A percentile compares a stretch with the other conserved stretches of the same genome.
Evolutionary conservation across 805 yeast genomes (phyloP).

Genomic region (Wickerhamomyces ciferrii): DNA sequence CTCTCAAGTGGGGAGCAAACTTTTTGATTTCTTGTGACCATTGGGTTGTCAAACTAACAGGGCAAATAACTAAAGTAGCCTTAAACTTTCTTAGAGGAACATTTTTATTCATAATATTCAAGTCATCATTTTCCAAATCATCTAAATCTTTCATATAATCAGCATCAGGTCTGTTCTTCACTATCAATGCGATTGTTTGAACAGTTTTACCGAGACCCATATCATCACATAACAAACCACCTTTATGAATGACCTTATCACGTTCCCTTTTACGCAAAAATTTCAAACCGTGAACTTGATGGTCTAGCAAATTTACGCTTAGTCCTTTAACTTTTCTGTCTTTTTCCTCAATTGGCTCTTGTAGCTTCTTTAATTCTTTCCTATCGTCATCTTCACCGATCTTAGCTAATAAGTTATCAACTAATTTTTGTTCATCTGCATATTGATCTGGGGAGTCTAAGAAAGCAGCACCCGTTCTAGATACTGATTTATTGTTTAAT

Average conservation of each 20-base stretch:
- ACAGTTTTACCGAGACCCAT: constrained; percentile 90
- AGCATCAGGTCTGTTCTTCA: constrained; percentile 23
- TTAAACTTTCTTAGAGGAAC: constrained; percentile 16
- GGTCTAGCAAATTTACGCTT: constrained; percentile 33
- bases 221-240: constrained; percentile 77
- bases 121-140: constrained; percentile 4
- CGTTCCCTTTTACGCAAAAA: constrained; percentile 36
- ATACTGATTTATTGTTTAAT: constrained; percentile 9
- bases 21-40: constrained; percentile 67
- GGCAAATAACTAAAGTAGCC: constrained; percentile 62
- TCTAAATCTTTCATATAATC: constrained; percentile 2
- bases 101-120: background rate
- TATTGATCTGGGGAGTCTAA: constrained; percentile 10
- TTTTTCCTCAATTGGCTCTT: constrained; percentile 10
- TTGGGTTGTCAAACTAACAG: constrained; percentile 67
- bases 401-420: constrained; percentile 8
- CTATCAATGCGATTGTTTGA: constrained; percentile 61
- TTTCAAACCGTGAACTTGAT: constrained; percentile 39
- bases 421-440: constrained; percentile 7
- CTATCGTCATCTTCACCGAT: constrained; percentile 11
- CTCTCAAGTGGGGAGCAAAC: constrained; percentile 37
- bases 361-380: constrained; percentile 9
- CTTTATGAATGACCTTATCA: constrained; percentile 25
- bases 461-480: constrained; percentile 14
- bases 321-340: constrained; percentile 31